phyloP scores from a whole-genome alignment of 306 rosid species.

The Adenanthera pavonina region DNA sequence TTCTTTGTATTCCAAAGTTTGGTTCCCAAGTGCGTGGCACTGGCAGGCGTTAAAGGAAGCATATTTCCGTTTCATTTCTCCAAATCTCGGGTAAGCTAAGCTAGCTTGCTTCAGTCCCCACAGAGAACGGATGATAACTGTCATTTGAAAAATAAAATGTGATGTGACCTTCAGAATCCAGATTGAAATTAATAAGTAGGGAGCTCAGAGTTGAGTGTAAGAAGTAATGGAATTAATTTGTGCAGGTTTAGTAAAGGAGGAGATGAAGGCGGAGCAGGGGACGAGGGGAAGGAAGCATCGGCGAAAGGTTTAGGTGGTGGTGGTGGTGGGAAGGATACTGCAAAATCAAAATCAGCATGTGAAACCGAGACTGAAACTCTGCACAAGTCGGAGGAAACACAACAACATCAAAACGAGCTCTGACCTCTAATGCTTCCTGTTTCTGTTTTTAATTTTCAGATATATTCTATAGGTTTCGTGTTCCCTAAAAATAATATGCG shows the following conservation, averaged over 20 bases:
- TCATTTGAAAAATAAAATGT: too few species aligned
- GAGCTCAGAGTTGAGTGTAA: too few species aligned
- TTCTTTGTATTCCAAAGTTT: constrained; percentile 17
- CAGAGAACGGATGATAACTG: too few species aligned
- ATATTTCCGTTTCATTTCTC: constrained; percentile 35
- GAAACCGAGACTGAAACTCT: not conserved
- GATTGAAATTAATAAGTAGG: too few species aligned
- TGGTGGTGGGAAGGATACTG: constrained; percentile 22
- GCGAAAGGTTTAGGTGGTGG: constrained; percentile 21
- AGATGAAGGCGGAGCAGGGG: constrained; percentile 25
- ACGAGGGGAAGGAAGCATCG: constrained; percentile 39
- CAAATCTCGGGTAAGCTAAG: constrained; percentile 42
- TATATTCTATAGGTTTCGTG: too few species aligned
- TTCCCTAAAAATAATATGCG: too few species aligned
- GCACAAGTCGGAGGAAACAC: too few species aligned
- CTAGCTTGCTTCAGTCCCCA: not conserved
- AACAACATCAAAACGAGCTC: constrained; percentile 31
- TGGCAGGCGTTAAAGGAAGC: constrained; percentile 25
- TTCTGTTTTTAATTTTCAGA: not conserved
- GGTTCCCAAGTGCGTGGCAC: constrained; percentile 1
- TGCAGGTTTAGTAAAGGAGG: constrained; percentile 42
- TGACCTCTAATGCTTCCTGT: not conserved
- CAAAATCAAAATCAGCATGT: constrained; percentile 34
- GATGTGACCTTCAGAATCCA: too few species aligned
- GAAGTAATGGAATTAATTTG: not conserved